A percentile compares a stretch with the other conserved stretches of the same genome.
These are phyloP conservation scores for Plicaturopsis crispa DNA, from an alignment of 768 basidiomycete species.

Conservation along the genomic window DNA sequence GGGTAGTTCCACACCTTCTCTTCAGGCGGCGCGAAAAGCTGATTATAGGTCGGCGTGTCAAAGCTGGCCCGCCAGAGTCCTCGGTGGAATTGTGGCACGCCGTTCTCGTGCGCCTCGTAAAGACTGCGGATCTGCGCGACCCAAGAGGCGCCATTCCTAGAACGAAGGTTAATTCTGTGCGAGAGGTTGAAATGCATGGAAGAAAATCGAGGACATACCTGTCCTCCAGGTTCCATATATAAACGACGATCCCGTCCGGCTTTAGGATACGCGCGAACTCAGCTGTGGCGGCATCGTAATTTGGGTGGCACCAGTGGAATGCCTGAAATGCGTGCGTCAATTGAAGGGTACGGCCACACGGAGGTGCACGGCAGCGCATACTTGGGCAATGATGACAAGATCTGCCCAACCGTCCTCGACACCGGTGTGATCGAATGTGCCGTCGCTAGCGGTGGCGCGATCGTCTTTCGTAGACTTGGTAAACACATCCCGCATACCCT, in stretches of 20 bases:
- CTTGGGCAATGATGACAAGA: slow-evolving; percentile 72
- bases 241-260: slow-evolving; percentile 58
- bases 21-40: slow-evolving; percentile 50
- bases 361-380: no score
- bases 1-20: slow-evolving; percentile 49
- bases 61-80: slow-evolving; percentile 70
- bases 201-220: slow-evolving; percentile 29
- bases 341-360: no score
- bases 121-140: slow-evolving; percentile 63
- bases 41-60: slow-evolving; percentile 50
- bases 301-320: slow-evolving; percentile 91
- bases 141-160: slow-evolving; percentile 60
- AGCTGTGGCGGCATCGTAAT: slow-evolving; percentile 59
- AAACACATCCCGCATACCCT: slow-evolving; percentile 80
- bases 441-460: slow-evolving; percentile 49
- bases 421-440: slow-evolving; percentile 63
- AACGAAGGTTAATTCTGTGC: background rate
- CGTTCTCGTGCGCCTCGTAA: slow-evolving; percentile 61
- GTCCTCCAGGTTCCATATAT: slow-evolving; percentile 93
- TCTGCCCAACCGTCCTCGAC: slow-evolving; percentile 67
- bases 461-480: slow-evolving; percentile 42
- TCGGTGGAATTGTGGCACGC: slow-evolving; percentile 78
- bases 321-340: slow-evolving; percentile 57
- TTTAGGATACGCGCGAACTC: slow-evolving; percentile 82
- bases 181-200: background rate